Evolutionary conservation across 768 basidiomycete genomes (phyloP).

Genomic region (Phanerochaete sordida): DNA sequence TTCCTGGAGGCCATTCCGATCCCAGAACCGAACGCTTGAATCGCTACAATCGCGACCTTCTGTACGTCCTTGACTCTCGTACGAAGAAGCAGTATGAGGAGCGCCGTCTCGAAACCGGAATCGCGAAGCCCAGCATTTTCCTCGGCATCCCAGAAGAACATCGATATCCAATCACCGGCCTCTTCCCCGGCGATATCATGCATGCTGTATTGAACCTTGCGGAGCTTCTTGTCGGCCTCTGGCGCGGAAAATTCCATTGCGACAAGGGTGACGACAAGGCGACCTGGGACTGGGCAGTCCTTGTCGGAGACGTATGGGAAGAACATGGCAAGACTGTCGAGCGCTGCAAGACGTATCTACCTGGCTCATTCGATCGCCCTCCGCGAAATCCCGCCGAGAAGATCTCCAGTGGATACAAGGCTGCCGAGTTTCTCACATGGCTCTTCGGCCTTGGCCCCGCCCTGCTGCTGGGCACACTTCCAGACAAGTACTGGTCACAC

Average conservation of each 20-base stretch:
- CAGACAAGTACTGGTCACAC: conserved; percentile 20
- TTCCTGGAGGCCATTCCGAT: no score
- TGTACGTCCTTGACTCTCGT: background rate
- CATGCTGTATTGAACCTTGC: conserved; percentile 36
- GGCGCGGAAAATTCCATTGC: conserved; percentile 28
- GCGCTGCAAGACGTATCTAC: conserved; percentile 29
- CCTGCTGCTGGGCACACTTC: conserved; percentile 22
- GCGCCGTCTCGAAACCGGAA: conserved; percentile 27
- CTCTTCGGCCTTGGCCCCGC: conserved; percentile 23
- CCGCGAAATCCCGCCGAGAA: conserved; percentile 40
- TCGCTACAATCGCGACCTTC: background rate
- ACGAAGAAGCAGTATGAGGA: conserved; percentile 21
- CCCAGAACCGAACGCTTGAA: background rate
- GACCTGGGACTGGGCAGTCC: conserved; percentile 30
- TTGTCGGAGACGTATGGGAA: conserved; percentile 27
- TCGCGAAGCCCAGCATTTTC: conserved; percentile 35
- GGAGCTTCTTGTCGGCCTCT: conserved; percentile 30
- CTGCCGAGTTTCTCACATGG: conserved; percentile 23
- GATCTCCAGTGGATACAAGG: conserved; percentile 32
- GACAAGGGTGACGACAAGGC: conserved; percentile 17
- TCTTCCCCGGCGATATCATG: conserved; percentile 36
- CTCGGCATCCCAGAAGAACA: conserved; percentile 18
- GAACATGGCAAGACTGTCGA: conserved; percentile 33
- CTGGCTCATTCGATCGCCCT: conserved; percentile 37
- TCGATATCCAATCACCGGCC: conserved; percentile 24